Base-by-base conservation (phyloP, 139 green algal genomes). In the Pseudopediastrum boryanum region DNA sequence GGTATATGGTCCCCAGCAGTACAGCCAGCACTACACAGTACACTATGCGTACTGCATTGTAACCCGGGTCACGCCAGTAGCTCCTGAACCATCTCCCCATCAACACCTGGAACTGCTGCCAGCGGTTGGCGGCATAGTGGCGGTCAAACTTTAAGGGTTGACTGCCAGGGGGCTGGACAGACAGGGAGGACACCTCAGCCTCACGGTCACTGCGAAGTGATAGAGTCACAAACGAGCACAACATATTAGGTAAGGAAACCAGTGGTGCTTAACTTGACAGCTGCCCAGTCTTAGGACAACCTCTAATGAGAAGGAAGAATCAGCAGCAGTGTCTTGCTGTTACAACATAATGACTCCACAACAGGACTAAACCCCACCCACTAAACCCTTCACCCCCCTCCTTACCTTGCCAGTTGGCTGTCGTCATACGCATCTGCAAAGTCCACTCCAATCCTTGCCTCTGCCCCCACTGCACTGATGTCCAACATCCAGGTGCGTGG, bases 401-500 rank as follows among this genome's bases (percentile, higher is more conserved):
- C 58, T 44, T 42, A 74, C 48, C 42, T 68, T 52, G 27, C 6
- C 43, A 74, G 62, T 13, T 73, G 48, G 35, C 50, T 73, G 23
- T 51, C 39, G 1, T 42, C 64, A 38, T 82, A 73, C 3, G 42
- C 63, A 10, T 82, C 48, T 39, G 77, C 77, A 48, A 48, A 48
- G 48, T 75, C 66, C 4, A 63, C 73, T 13, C 21, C 35, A 9
- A 54, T 10, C 46, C 16, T 16, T 29, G 61, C 74, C 74, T 71
- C 54, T 8, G 54, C 38, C 29, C 51, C 61, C 3, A 71, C 46
- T 31, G 71, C 27, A 4, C 29, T 58, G 6, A 91, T 80, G 38
- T 94, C 88, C 27, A 96, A 83, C 90, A 96, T 94, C 92, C 92
- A 96, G 9, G 89, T 95, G 54, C n/a, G n/a, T n/a, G n/a, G n/a